Evolutionary conservation across 352 stramenopile genomes (phyloP).

Genomic region (Thalassiosira sp.): DNA sequence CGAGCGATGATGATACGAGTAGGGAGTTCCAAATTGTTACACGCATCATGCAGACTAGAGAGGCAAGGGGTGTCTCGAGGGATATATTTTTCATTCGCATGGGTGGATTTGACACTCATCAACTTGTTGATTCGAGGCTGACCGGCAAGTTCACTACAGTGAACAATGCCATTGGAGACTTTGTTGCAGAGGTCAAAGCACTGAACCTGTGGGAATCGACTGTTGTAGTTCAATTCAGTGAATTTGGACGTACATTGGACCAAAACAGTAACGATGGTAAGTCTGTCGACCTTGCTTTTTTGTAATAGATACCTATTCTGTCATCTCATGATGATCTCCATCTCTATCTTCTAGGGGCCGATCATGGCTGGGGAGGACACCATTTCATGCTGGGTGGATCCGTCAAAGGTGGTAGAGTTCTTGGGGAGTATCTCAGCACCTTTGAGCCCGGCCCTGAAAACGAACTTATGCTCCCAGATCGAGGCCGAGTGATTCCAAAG

Average conservation of each 20-base stretch:
- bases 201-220: constrained; percentile 37
- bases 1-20: no score
- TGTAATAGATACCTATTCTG: neutral
- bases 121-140: neutral
- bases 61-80: no score
- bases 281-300: neutral
- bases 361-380: no score
- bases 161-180: constrained; percentile 24
- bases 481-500: constrained; percentile 69
- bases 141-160: neutral
- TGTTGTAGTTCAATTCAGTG: constrained; percentile 28
- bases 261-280: constrained; percentile 1
- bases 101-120: no score
- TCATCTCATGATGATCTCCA: neutral
- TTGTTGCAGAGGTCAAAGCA: constrained; percentile 55
- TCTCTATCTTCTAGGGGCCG: no score
- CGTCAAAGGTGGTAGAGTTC: no score
- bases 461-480: no score
- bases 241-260: constrained; percentile 53
- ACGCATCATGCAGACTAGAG: no score
- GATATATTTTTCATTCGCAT: no score
- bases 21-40: no score
- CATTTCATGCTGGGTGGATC: no score
- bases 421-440: no score
- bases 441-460: neutral